These are phyloP conservation scores for Globisporangium viniferum DNA, from an alignment of 352 stramenopile genomes.

Conservation along the genomic window DNA sequence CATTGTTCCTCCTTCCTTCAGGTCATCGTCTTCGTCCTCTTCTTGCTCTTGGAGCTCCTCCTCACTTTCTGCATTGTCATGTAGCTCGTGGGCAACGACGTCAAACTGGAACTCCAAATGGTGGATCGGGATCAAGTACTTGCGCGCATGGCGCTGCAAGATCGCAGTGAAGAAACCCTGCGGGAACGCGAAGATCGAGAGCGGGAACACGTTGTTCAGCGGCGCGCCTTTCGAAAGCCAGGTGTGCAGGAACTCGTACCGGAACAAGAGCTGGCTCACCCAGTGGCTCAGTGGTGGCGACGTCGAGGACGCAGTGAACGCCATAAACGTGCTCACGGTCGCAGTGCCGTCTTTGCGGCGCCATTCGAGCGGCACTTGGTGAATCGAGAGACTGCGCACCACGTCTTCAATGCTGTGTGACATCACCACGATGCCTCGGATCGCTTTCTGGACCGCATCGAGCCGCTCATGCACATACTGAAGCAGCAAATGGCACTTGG, in stretches of 20 bases:
- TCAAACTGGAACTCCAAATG: constrained; percentile 75
- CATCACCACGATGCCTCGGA: constrained; percentile 59
- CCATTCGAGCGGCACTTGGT: constrained; percentile 63
- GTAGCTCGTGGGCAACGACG: constrained; percentile 43
- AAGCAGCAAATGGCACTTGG: constrained; percentile 47
- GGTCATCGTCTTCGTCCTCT: constrained; percentile 10
- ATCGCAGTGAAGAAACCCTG: constrained; percentile 79
- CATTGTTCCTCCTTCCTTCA: constrained; percentile 16
- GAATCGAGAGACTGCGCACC: constrained; percentile 40
- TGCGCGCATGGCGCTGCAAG: constrained; percentile 69
- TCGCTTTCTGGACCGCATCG: constrained; percentile 45
- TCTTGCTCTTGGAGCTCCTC: not conserved
- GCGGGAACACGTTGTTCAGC: constrained; percentile 36
- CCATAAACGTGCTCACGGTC: constrained; percentile 9
- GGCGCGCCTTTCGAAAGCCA: constrained; percentile 36
- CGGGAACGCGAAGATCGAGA: constrained; percentile 71
- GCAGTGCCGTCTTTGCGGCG: constrained; percentile 33
- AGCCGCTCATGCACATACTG: constrained; percentile 36
- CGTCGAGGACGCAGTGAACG: constrained; percentile 12
- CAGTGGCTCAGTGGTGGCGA: constrained; percentile 38
- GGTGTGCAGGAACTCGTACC: constrained; percentile 51
- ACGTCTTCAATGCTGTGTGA: constrained; percentile 50
- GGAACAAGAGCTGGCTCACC: constrained; percentile 52
- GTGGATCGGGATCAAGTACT: constrained; percentile 66
- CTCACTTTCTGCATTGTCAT: not conserved